Evolutionary conservation across 2,329 filamentous ascomycete genomes (phyloP), one percentile per base, ranked within the genome.

Genomic region (Fonsecaea erecta): DNA sequence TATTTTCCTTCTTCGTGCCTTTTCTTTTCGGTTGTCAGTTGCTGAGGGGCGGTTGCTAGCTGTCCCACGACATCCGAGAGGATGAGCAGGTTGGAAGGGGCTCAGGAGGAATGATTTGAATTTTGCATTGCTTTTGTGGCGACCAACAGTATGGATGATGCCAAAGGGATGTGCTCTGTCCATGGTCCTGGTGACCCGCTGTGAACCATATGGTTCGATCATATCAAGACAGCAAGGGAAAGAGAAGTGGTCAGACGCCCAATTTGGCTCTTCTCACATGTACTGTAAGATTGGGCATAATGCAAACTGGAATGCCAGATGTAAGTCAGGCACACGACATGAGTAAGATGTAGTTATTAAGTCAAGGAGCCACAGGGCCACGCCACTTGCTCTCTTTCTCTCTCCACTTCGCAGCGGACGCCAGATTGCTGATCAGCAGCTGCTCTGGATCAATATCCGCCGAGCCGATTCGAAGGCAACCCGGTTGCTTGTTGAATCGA

Each of bases 311-410:
- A 18, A 21, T 11, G 30, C 37, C 32, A 48, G 30, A 40, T 24
- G 30, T 46, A 18, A n/a, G 43, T 63, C 24, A 63, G 61, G 61
- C 61, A 63, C 61, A 43, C 61, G 54, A 63, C 61, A 57, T 57
- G 53, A 63, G 53, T 56, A 63, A 57, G 52, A 52, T 43, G n/a
- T 35, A 32, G 24, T 32, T 53, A 53, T 34, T 53, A 30, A 34
- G 51, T 53, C 43, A 21, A 21, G 43, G 43, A 48, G 43, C 43
- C 18, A 24, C n/a, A 24, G 43, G 21, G 43, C 43, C 43, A 48
- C 43, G 18, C 18, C 43, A 24, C 21, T 21, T 40, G n/a, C 16
- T 40, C 37, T 34, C 24, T 32, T 1, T 32, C 51, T 53, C 51
- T 34, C 30, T 53, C 51, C 51, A 30, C 26, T 46, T 43, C 18